Evolutionary conservation across 2,329 filamentous ascomycete genomes (phyloP).

Genomic region (Pleomassaria siparia): DNA sequence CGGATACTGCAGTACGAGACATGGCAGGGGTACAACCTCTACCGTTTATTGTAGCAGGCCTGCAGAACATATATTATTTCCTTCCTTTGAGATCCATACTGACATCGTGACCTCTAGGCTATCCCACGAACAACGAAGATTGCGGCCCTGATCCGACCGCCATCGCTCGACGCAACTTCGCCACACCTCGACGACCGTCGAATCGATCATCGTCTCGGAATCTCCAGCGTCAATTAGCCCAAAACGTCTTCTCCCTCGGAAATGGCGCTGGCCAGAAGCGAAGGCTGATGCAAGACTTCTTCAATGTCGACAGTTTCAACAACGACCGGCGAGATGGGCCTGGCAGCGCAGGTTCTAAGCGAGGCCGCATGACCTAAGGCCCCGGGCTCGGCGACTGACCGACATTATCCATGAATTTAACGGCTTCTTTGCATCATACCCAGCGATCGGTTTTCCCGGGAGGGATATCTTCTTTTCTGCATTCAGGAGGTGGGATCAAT

Average conservation of each 20-base stretch:
- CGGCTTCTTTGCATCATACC: constrained; percentile 6
- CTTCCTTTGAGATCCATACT: not conserved
- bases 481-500: not conserved
- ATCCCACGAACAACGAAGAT: constrained; percentile 52
- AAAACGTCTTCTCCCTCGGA: constrained; percentile 53
- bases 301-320: constrained; percentile 68
- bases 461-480: not conserved
- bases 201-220: constrained; percentile 40
- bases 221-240: constrained; percentile 32
- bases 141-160: constrained; percentile 26
- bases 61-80: no score
- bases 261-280: constrained; percentile 71
- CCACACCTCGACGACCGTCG: constrained; percentile 33
- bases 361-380: constrained; percentile 40
- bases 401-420: not conserved
- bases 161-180: constrained; percentile 35
- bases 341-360: constrained; percentile 41
- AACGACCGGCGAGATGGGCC: constrained; percentile 59
- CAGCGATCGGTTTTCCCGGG: not conserved
- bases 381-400: not conserved
- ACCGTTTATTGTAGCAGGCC: no score
- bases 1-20: no score
- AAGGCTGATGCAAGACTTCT: constrained; percentile 72
- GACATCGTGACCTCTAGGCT: constrained; percentile 36
- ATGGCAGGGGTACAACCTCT: no score